phyloP scores from a whole-genome alignment of 345 rosid species.

The Bruguiera parviflora region DNA sequence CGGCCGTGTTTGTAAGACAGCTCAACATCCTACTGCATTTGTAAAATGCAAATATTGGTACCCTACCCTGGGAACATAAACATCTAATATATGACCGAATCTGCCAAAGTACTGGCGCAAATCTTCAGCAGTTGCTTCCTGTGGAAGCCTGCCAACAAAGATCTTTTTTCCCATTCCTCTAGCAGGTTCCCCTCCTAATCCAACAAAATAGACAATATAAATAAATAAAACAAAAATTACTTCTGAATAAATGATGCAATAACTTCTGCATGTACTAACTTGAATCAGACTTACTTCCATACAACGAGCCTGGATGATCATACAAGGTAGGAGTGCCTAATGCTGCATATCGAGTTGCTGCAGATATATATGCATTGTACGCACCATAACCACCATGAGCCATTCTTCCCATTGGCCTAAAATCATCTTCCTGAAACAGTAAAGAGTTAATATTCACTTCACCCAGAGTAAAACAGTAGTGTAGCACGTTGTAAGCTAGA shows the following conservation, averaged over 20 bases:
- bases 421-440: constrained; percentile 72
- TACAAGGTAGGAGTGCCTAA: constrained; percentile 92
- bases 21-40: not conserved
- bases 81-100: constrained; percentile 91
- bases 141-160: constrained; percentile 97
- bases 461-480: not conserved
- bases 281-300: constrained; percentile 65
- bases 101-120: constrained; percentile 83
- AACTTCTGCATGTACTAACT: not conserved
- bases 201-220: constrained; percentile 19
- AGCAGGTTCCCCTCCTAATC: constrained; percentile 54
- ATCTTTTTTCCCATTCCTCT: constrained; percentile 88
- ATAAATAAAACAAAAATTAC: not conserved
- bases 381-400: constrained; percentile 90
- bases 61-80: constrained; percentile 73
- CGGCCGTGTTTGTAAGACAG: constrained; percentile 1
- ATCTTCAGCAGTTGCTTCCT: constrained; percentile 84
- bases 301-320: constrained; percentile 70
- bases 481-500: not conserved
- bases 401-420: constrained; percentile 65
- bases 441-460: constrained; percentile 2
- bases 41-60: not conserved
- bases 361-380: constrained; percentile 93
- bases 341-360: constrained; percentile 94
- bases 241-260: not conserved